Base-by-base conservation (phyloP, 169 alveolate genomes). In the Plasmodium relictum region DNA sequence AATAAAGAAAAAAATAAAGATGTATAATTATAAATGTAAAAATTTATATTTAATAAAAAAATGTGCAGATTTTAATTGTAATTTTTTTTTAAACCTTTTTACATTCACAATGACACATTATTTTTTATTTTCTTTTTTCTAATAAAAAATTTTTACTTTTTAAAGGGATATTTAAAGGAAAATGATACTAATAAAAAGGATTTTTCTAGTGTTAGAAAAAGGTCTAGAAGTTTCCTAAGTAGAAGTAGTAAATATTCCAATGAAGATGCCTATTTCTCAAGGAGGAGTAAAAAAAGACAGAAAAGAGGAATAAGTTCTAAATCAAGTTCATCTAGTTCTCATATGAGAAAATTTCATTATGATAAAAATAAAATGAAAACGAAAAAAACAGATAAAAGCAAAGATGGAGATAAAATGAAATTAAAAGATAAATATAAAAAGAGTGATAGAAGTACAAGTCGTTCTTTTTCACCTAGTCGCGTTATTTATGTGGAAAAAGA, bases 401-500 rank as follows among this genome's bases (percentile, higher is more conserved):
- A 18, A 68, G 62, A 62, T 18, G 16, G 45, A 41, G 59, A 61
- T 26, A 74, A 42, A 45, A 3, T 26, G 7, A 74, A 56, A 52
- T 50, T 44, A 6, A 54, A 48, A 42, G 62, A 61, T 0, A 74
- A 74, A 37, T 61, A 45, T 20, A 16, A 74, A 62, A 42, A 39
- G 9, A 39, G 18, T 3, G 88, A 65, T 3, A 74, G 69, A 74
- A 74, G 88, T 62, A 31, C 41, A 6, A 74, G 72, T 48, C 74
- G 44, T 18, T 74, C 88, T n/a, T 61, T 74, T 16, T 24, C 74
- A 48, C 74, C 88, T 0, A 74, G 66, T 62, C 31, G 88, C 45
- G 66, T 61, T 3, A 62, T 74, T 16, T 74, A 74, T 52, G 74
- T 74, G 50, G 88, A 74, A 62, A 74, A 62, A 22, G 74, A 24